Base-by-base conservation (phyloP, 148 eudicot genomes). In the Cornus controversa region DNA sequence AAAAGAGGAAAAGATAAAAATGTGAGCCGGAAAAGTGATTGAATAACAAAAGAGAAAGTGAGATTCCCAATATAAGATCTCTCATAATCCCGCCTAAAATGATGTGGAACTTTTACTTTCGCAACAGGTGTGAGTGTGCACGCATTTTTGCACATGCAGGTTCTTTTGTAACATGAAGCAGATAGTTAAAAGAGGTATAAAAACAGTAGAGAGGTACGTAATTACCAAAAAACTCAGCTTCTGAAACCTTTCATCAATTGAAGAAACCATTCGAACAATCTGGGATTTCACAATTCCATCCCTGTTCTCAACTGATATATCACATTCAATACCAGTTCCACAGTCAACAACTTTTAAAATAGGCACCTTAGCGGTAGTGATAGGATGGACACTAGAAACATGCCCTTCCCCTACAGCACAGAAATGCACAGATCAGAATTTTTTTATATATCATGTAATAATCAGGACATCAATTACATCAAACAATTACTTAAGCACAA, bases 301-400 rank as follows among this genome's bases (percentile, higher is more conserved):
- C 76, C 86, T 82, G 77, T 96, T 96, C 77, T 94, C 97, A 79
- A 96, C 90, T 26, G 99, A 96, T 31, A 96, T 80, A 85, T 96
- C 99, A 84, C 99, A 96, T 82, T 94, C 97, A 70, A 94, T 84
- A 71, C 89, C 89, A 84, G 96, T 92, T 72, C 91, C 97, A 70
- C 85, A 62, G 80, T 94, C 97, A 82, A 93, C 88, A 78, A 90
- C 88, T 88, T 96, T 96, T 53, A 96, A 69, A 79, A 96, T 90
- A 62, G 99, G 99, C 70, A 96, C 97, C 80, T 86, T 91, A 15
- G 99, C 99, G 40, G 83, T 71, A 71, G 83, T 78, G 72, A 96
- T 82, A 71, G 92, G 86, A 60, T 85, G 88, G 67, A 96, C 87
- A 63, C 88, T 75, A 66, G 76, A 80, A 75, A 96, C 92, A 85